Conservation (phyloP, 73 alveolate genomes). For the Strombidium stylifer region DNA sequence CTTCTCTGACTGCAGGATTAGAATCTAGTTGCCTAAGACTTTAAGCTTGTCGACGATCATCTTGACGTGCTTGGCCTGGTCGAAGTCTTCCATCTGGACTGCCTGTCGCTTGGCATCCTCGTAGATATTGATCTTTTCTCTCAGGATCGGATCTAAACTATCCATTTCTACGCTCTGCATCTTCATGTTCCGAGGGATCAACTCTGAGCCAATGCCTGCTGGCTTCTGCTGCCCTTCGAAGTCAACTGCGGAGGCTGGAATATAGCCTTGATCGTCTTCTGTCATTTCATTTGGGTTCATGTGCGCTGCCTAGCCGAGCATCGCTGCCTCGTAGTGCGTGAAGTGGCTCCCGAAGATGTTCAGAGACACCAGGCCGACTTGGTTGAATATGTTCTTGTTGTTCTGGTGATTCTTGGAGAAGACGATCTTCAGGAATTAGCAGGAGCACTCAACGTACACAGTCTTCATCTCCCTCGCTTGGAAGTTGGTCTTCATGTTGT, state of each 20-base stretch:
- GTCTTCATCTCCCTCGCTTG: conserved; percentile 85
- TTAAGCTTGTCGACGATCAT: conserved; percentile 88
- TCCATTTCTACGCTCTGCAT: conserved; percentile 53
- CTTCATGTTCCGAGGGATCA: conserved; percentile 53
- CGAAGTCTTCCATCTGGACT: conserved; percentile 83
- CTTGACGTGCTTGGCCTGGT: conserved; percentile 87
- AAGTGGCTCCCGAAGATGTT: conserved; percentile 73
- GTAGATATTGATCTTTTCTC: conserved; percentile 63
- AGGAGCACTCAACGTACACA: conserved; percentile 72
- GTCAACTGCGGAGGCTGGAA: background rate
- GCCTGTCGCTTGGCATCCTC: conserved; percentile 67
- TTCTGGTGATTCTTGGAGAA: conserved; percentile 59
- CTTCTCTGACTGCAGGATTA: conserved; percentile 76
- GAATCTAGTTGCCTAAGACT: conserved; percentile 74
- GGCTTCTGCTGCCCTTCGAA: background rate
- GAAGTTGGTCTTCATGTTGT: conserved; percentile 68
- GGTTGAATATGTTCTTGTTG: conserved; percentile 72
- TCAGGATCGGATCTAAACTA: conserved; percentile 67
- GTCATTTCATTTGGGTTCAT: background rate
- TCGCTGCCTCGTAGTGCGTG: conserved; percentile 58
- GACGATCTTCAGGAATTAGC: conserved; percentile 75
- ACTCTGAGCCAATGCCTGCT: background rate
- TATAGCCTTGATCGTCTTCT: background rate
- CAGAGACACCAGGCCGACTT: conserved; percentile 77
- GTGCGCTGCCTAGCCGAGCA: conserved; percentile 1